Conservation (phyloP, 1,139 yeast genomes). For the Pichia sp. region DNA sequence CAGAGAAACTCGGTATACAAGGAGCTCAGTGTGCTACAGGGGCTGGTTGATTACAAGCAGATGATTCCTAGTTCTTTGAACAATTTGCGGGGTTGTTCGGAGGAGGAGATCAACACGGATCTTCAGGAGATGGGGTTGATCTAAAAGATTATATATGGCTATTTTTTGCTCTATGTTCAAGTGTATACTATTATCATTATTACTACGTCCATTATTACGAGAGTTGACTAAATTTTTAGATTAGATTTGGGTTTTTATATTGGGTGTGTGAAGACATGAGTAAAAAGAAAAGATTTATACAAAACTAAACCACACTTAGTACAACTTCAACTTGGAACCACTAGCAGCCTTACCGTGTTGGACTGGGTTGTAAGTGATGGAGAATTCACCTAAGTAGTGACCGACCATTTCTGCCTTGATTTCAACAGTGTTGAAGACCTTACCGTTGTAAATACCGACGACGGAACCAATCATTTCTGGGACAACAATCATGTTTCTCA, state of each 20-base stretch:
- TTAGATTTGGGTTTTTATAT: constrained; percentile 7
- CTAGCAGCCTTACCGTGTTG: constrained; percentile 99
- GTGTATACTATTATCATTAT: not conserved
- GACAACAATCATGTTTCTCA: constrained; percentile 97
- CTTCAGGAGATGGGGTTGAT: constrained; percentile 35
- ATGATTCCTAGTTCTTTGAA: constrained; percentile 60
- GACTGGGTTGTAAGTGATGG: constrained; percentile 99
- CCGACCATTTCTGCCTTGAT: constrained; percentile 99
- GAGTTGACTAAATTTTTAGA: constrained; percentile 1
- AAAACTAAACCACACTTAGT: constrained; percentile 24
- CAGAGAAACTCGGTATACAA: constrained; percentile 52
- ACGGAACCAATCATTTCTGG: constrained; percentile 99
- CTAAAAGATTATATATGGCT: not conserved
- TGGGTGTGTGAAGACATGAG: constrained; percentile 4
- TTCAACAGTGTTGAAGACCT: constrained; percentile 98
- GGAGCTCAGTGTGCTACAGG: constrained; percentile 55
- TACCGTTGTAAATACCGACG: constrained; percentile 99
- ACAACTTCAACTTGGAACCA: constrained; percentile 44
- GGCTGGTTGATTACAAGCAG: constrained; percentile 47
- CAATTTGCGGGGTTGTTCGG: constrained; percentile 48
- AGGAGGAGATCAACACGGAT: constrained; percentile 62
- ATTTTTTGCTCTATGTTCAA: too few relatives aligned
- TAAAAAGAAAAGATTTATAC: constrained; percentile 16
- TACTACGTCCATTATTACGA: not conserved
- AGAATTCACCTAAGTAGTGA: constrained; percentile 99